Evolutionary conservation across 148 eudicot species (phyloP).

Genomic region (Dianthus caryophyllus): DNA sequence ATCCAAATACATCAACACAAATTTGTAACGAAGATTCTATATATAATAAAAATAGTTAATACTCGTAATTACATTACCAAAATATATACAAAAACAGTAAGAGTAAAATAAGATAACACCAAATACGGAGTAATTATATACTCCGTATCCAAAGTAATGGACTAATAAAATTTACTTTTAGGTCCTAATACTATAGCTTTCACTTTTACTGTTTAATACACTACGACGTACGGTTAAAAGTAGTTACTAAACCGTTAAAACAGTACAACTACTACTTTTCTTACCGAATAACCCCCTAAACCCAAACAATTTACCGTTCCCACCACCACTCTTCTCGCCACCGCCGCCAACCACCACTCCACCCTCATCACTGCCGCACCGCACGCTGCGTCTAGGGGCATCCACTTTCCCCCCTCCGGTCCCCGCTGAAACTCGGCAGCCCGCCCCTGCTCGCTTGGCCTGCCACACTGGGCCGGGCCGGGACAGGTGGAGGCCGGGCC

Average conservation of each 20-base stretch:
- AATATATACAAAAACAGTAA: neutral
- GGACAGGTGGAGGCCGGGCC: slow-evolving; percentile 59
- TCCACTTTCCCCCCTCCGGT: slow-evolving; percentile 54
- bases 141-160: neutral
- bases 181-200: neutral
- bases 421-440: slow-evolving; percentile 14
- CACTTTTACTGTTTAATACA: neutral
- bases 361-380: slow-evolving; percentile 41
- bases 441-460: slow-evolving; percentile 22
- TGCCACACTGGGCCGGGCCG: slow-evolving; percentile 92
- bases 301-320: slow-evolving; percentile 46
- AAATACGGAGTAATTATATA: no score
- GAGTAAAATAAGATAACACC: neutral
- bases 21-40: neutral
- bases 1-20: neutral
- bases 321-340: slow-evolving; percentile 22
- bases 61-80: no score
- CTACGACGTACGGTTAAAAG: slow-evolving; percentile 17
- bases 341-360: slow-evolving; percentile 11
- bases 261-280: slow-evolving; percentile 35
- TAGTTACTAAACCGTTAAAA: slow-evolving; percentile 38
- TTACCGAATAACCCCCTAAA: slow-evolving; percentile 67
- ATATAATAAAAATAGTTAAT: no score
- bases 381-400: slow-evolving; percentile 23
- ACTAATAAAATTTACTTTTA: neutral